A percentile compares a stretch with the other conserved stretches of the same genome.
Evolutionary conservation across 495 filamentous ascomycete genomes (phyloP).

Genomic region (Umbilicaria muhlenbergii): DNA sequence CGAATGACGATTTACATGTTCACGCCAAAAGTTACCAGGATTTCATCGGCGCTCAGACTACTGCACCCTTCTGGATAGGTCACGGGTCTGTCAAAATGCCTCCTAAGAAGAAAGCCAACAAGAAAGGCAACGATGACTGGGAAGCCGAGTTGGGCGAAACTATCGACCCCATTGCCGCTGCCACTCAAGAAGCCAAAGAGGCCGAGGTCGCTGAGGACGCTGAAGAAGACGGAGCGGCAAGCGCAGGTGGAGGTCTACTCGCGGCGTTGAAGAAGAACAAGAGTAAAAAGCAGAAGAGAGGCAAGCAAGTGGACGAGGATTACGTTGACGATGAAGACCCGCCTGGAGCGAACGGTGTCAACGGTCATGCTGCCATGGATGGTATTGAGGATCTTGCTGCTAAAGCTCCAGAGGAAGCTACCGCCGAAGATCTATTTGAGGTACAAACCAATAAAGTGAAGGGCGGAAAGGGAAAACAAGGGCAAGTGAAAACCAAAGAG

Average conservation of each 20-base stretch:
- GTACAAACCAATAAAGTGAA: slow-evolving; percentile 53
- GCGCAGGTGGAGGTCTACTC: slow-evolving; percentile 49
- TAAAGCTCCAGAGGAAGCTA: slow-evolving; percentile 75
- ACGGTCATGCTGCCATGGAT: slow-evolving; percentile 23
- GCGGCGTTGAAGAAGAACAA: slow-evolving; percentile 82
- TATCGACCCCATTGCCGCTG: slow-evolving; percentile 31
- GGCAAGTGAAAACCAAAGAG: slow-evolving; percentile 11
- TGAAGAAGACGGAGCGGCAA: slow-evolving; percentile 33
- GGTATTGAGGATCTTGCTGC: slow-evolving; percentile 26
- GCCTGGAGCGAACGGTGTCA: slow-evolving; percentile 21
- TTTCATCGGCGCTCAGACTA: slow-evolving; percentile 5
- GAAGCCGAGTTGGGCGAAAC: slow-evolving; percentile 85
- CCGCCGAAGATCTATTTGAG: slow-evolving; percentile 73
- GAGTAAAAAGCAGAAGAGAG: slow-evolving; percentile 85
- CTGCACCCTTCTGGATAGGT: slow-evolving; percentile 10
- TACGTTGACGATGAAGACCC: slow-evolving; percentile 59
- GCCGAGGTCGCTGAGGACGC: slow-evolving; percentile 29
- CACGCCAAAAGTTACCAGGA: slow-evolving; percentile 5
- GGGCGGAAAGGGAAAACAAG: slow-evolving; percentile 33
- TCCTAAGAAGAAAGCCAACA: slow-evolving; percentile 88
- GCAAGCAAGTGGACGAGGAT: slow-evolving; percentile 47
- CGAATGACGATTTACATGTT: slow-evolving; percentile 10
- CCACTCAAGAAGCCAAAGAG: slow-evolving; percentile 31
- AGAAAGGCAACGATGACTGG: slow-evolving; percentile 85
- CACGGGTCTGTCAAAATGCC: slow-evolving; percentile 38